phyloP scores from a whole-genome alignment of 371 early-diverging fungal species.

The Mucor plumbeus region DNA sequence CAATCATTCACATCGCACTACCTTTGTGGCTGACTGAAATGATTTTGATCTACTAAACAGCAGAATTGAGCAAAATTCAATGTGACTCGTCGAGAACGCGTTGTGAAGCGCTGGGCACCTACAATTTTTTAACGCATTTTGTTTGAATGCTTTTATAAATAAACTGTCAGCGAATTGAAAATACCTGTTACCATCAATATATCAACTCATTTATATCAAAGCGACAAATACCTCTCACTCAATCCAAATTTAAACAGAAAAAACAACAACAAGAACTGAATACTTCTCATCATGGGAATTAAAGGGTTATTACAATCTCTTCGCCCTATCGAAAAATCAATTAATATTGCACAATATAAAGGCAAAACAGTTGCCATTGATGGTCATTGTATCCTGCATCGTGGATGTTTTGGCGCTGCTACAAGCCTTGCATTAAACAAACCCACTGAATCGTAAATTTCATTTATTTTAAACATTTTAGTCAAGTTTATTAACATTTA shows the following conservation, averaged over 20 bases:
- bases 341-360: constrained; percentile 71
- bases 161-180: no score
- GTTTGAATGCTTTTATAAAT: no score
- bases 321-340: constrained; percentile 65
- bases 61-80: no score
- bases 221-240: neutral
- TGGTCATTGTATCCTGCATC: constrained; percentile 94
- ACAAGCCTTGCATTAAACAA: constrained; percentile 69
- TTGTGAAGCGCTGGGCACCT: neutral
- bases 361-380: constrained; percentile 88
- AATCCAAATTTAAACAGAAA: neutral
- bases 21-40: neutral
- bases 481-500: neutral
- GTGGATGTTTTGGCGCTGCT: constrained; percentile 84
- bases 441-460: constrained; percentile 66
- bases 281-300: constrained; percentile 78
- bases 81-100: no score
- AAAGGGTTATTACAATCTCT: constrained; percentile 80
- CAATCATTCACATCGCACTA: neutral
- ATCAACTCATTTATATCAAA: neutral
- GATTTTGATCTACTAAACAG: neutral
- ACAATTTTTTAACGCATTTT: no score
- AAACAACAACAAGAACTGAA: neutral
- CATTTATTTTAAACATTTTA: neutral
- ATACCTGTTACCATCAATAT: no score